Percentiles rank a stretch among this genome's conserved stretches.
Evolutionary conservation across 2,329 filamentous ascomycete species (phyloP).

Genomic region (Talaromyces marneffei): DNA sequence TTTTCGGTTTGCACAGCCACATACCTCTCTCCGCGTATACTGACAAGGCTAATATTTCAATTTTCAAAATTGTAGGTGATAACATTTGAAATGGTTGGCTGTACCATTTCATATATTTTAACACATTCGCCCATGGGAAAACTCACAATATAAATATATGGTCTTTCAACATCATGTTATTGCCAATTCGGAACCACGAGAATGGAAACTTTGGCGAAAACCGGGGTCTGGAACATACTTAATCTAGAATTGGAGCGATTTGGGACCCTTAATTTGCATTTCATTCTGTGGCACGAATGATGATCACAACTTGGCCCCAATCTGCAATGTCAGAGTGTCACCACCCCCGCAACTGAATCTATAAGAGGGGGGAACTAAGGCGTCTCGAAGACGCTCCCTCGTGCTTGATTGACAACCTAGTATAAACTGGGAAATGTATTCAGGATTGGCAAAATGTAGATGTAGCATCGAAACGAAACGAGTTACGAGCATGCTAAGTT

Average conservation of each 20-base stretch:
- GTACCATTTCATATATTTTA: too few relatives aligned
- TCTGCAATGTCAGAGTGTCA: neutral
- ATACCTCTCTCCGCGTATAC: too few relatives aligned
- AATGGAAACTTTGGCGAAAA: neutral
- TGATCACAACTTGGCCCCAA: neutral
- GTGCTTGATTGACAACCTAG: neutral
- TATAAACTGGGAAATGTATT: neutral
- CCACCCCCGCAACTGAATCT: neutral
- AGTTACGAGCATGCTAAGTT: neutral
- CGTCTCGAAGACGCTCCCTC: neutral
- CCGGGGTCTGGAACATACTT: neutral
- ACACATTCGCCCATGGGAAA: neutral
- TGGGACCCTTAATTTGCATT: neutral
- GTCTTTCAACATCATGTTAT: too few relatives aligned
- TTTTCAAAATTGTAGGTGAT: too few relatives aligned
- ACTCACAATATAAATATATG: too few relatives aligned
- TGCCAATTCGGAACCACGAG: too few relatives aligned
- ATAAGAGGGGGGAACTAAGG: neutral
- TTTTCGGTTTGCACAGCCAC: too few relatives aligned
- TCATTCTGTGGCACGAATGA: neutral
- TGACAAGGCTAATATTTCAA: too few relatives aligned
- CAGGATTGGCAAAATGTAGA: neutral
- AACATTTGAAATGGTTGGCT: too few relatives aligned
- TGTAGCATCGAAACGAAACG: neutral
- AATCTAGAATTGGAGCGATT: too few relatives aligned